A percentile compares a stretch with the other conserved stretches of the same genome.
Conservation (phyloP, 805 yeast species). For the Wickerhamiella alocasiicola region DNA sequence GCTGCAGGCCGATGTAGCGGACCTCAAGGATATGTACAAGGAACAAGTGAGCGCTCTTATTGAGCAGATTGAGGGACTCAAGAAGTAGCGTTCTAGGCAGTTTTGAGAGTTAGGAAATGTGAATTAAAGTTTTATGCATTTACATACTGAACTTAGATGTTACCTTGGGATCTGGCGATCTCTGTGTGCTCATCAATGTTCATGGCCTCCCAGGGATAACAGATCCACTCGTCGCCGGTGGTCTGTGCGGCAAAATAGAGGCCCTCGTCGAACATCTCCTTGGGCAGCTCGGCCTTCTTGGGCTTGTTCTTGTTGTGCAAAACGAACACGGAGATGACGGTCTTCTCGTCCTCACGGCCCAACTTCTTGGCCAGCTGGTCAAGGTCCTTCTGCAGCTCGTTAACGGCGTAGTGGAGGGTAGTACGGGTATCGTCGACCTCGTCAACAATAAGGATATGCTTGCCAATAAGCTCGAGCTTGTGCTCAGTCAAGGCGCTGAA, state of each 20-base stretch:
- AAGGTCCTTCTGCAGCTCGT: constrained; percentile 60
- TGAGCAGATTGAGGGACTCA: constrained; percentile 37
- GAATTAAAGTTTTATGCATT: no score
- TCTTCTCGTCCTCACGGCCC: constrained; percentile 46
- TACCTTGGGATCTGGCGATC: constrained; percentile 54
- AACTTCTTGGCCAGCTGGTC: constrained; percentile 44
- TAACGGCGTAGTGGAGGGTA: constrained; percentile 70
- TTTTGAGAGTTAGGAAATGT: background rate
- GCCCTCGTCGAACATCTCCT: constrained; percentile 47
- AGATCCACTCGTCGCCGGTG: constrained; percentile 71
- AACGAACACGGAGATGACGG: constrained; percentile 65
- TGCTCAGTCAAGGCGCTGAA: constrained; percentile 58
- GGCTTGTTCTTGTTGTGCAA: constrained; percentile 74
- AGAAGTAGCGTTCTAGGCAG: background rate
- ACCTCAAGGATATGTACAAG: constrained; percentile 71
- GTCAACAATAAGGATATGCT: constrained; percentile 69
- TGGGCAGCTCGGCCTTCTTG: constrained; percentile 63
- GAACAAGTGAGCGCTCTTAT: constrained; percentile 82
- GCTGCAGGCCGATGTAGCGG: constrained; percentile 74
- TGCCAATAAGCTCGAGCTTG: constrained; percentile 67
- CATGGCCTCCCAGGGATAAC: constrained; percentile 81
- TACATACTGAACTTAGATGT: constrained; percentile 30
- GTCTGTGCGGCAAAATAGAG: constrained; percentile 63
- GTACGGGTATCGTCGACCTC: constrained; percentile 92
- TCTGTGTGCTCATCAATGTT: constrained; percentile 71